Conservation (phyloP, 1,284 basidiomycete genomes). For the Ceratobasidium sp. region DNA sequence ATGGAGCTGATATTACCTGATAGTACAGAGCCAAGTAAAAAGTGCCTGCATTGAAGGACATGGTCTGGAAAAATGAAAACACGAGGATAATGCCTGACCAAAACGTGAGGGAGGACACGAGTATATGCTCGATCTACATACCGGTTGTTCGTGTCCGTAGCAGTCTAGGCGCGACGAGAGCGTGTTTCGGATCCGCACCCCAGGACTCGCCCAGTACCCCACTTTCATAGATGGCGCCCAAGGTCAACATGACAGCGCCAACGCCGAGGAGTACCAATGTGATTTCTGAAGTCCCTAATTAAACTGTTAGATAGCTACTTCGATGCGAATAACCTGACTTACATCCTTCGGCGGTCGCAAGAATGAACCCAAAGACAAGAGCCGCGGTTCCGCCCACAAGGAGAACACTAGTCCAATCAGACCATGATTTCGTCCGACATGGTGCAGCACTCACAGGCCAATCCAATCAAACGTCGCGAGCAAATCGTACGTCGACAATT, state of each 20-base stretch:
- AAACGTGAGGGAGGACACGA: constrained; percentile 10
- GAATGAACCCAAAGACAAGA: constrained; percentile 81
- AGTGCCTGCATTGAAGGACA: constrained; percentile 82
- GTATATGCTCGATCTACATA: constrained; percentile 55
- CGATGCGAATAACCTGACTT: constrained; percentile 55
- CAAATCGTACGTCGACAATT: constrained; percentile 7
- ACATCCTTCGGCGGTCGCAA: constrained; percentile 76
- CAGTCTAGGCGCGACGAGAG: constrained; percentile 73
- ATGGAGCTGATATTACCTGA: constrained; percentile 65
- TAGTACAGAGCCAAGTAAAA: constrained; percentile 84
- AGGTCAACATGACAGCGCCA: constrained; percentile 4
- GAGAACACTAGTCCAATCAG: constrained; percentile 63
- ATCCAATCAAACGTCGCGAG: constrained; percentile 73
- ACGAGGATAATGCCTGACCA: constrained; percentile 70
- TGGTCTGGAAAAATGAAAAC: constrained; percentile 80
- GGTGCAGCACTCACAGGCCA: constrained; percentile 69
- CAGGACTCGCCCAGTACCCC: constrained; percentile 22
- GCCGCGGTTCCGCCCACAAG: constrained; percentile 80
- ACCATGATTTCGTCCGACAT: not conserved
- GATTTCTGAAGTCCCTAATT: not conserved
- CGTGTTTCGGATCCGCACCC: constrained; percentile 61
- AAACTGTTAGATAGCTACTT: constrained; percentile 1
- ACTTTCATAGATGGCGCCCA: constrained; percentile 36
- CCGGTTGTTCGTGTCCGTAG: constrained; percentile 72
- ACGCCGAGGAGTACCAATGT: constrained; percentile 26